Percentiles rank a stretch among this genome's conserved stretches.
Evolutionary conservation across 805 yeast genomes (phyloP).

Genomic region (Wickerhamomyces strasburgensis): DNA sequence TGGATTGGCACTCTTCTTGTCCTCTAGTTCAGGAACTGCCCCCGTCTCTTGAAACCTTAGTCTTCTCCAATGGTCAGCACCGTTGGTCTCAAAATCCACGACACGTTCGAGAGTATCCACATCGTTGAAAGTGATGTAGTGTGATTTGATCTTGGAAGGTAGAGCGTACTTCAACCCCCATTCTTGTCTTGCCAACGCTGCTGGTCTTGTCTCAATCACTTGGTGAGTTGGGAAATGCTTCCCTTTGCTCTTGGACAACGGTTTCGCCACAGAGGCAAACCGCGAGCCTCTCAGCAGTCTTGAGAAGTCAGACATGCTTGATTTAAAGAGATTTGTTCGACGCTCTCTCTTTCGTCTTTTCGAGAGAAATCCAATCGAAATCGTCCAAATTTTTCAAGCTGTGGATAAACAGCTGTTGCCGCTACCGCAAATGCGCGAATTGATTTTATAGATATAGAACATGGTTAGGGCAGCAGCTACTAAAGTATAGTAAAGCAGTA

Average conservation of each 20-base stretch:
- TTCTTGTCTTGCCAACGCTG: slow-evolving; percentile 60
- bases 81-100: slow-evolving; percentile 64
- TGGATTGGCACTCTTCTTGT: slow-evolving; percentile 27
- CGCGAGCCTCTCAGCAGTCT: slow-evolving; percentile 29
- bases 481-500: no score
- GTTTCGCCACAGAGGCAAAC: slow-evolving; percentile 31
- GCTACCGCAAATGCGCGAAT: neutral
- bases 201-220: slow-evolving; percentile 61
- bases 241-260: slow-evolving; percentile 10
- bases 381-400: neutral
- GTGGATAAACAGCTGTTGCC: neutral
- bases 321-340: neutral
- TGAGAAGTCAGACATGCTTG: slow-evolving; percentile 23
- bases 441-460: no score
- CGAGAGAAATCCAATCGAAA: no score
- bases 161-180: slow-evolving; percentile 72
- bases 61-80: slow-evolving; percentile 56
- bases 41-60: slow-evolving; percentile 66
- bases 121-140: slow-evolving; percentile 59
- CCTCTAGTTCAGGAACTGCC: slow-evolving; percentile 30
- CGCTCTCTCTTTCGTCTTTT: neutral
- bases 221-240: slow-evolving; percentile 59
- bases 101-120: slow-evolving; percentile 62
- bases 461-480: no score
- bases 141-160: slow-evolving; percentile 55